phyloP scores from a whole-genome alignment of 2,329 filamentous ascomycete species.

The Arthrinium phaeospermum region DNA sequence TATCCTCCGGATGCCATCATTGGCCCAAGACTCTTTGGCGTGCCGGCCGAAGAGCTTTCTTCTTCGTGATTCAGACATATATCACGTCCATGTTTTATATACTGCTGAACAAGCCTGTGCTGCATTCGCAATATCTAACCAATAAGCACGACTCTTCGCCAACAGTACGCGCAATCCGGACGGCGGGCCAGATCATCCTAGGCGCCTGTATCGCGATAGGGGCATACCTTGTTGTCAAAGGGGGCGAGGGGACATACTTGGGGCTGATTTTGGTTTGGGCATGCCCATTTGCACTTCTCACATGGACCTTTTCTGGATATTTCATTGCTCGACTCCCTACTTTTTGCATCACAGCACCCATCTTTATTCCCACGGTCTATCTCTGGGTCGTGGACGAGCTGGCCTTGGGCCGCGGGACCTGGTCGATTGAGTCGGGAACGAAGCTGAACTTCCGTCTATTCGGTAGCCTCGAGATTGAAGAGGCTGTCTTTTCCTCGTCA shows the following conservation, averaged over 20 bases:
- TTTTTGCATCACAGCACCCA: conserved; percentile 63
- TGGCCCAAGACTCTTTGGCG: conserved; percentile 66
- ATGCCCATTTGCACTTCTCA: conserved; percentile 66
- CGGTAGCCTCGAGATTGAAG: conserved; percentile 72
- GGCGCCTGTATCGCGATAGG: conserved; percentile 50
- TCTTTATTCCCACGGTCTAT: conserved; percentile 69
- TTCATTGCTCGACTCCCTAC: conserved; percentile 66
- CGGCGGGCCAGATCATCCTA: conserved; percentile 57
- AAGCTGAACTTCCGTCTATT: conserved; percentile 69
- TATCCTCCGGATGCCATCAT: conserved; percentile 70
- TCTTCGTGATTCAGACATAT: conserved; percentile 79
- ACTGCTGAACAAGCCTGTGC: conserved; percentile 67
- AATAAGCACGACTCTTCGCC: conserved; percentile 36
- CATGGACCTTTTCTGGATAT: conserved; percentile 68
- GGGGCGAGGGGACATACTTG: conserved; percentile 65
- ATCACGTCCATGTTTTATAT: conserved; percentile 73
- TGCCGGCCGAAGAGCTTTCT: conserved; percentile 78
- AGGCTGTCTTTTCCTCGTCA: conserved; percentile 76
- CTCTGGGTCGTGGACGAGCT: conserved; percentile 76
- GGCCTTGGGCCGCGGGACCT: conserved; percentile 70
- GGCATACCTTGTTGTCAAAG: conserved; percentile 49
- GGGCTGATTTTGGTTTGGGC: conserved; percentile 75
- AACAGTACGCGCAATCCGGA: conserved; percentile 37
- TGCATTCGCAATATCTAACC: conserved; percentile 51
- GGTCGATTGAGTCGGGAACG: conserved; percentile 71